Evolutionary conservation across 208 protist genomes (phyloP), one percentile per base, ranked within the genome.

Genomic region (Trichomonas tenax): DNA sequence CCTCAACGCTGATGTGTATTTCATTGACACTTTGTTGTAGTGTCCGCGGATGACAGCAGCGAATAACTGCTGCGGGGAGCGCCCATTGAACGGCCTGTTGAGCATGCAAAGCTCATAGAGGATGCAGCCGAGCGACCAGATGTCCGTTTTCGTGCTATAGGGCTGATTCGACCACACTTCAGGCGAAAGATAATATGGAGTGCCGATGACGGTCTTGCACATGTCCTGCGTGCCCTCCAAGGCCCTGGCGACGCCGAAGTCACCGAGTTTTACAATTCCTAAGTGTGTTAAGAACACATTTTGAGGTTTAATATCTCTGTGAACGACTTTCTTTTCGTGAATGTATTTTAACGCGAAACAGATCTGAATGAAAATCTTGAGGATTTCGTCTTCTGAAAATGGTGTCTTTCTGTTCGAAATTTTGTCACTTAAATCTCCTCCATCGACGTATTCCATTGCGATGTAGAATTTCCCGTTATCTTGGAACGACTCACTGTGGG

Each of bases 81-180:
- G 6, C 0, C 40, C 86, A 48, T 93, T 93, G 44, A 98, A 98
- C 14, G 97, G 97, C 81, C 96, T 96, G 11, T 82, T 41, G n/a
- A 98, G 51, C 41, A 84, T 63, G 14, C 49, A 41, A 34, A 98
- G 31, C 96, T 98, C 97, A 84, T 98, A 98, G 15, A 97, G 41
- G 6, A 98, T 88, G 49, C 97, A 97, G 17, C 97, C 97, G 10
- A 98, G 88, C 15, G 97, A 97, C 97, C 97, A 98, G 21, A 98
- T 97, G 44, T 98, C 97, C 23, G 86, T 95, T 89, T 97, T 97
- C 2, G 26, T 63, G 49, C 96, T 82, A 96, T 97, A 97, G 4
- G 51, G 34, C 44, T 58, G n/a, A 93, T 51, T 34, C 2, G 41
- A 48, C 44, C 44, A 51, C 0, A 96, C 23, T 93, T 96, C 96